A percentile compares a stretch with the other conserved stretches of the same genome.
Conservation (phyloP, 1,284 basidiomycete genomes). For the Microbotryum lychnidis-dioicae region DNA sequence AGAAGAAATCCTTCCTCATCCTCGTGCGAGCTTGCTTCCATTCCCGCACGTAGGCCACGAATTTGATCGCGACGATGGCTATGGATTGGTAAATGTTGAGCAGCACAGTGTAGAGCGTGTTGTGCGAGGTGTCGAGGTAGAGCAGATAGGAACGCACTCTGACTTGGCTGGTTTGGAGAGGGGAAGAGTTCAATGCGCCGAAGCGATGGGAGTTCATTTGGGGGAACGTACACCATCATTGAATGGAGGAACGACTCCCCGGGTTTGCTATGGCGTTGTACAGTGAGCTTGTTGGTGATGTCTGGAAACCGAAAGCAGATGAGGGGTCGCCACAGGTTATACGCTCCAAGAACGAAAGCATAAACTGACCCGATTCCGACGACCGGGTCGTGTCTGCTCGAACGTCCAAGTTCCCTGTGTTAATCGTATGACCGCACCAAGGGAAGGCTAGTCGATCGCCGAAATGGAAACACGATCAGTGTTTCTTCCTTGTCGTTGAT, state of each 20-base stretch:
- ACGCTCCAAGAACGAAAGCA: no score
- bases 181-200: no score
- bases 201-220: not conserved
- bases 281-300: slow-evolving; percentile 39
- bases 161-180: slow-evolving; percentile 45
- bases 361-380: not conserved
- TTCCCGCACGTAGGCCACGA: slow-evolving; percentile 66
- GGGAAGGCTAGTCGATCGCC: slow-evolving; percentile 57
- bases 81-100: slow-evolving; percentile 82
- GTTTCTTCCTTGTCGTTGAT: no score
- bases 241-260: slow-evolving; percentile 35
- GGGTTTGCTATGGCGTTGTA: slow-evolving; percentile 34
- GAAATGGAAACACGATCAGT: not conserved
- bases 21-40: slow-evolving; percentile 46
- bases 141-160: slow-evolving; percentile 62
- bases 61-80: slow-evolving; percentile 76
- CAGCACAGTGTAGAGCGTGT: slow-evolving; percentile 56
- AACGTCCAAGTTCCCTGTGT: slow-evolving; percentile 65
- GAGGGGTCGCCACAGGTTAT: no score
- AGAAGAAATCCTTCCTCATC: slow-evolving; percentile 30
- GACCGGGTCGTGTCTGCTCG: slow-evolving; percentile 36
- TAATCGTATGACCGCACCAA: slow-evolving; percentile 78
- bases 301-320: slow-evolving; percentile 11
- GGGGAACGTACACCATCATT: slow-evolving; percentile 34
- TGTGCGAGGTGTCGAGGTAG: slow-evolving; percentile 67